Base-by-base conservation (phyloP, 192 early-diverging fungal species). In the Podila horticola region DNA sequence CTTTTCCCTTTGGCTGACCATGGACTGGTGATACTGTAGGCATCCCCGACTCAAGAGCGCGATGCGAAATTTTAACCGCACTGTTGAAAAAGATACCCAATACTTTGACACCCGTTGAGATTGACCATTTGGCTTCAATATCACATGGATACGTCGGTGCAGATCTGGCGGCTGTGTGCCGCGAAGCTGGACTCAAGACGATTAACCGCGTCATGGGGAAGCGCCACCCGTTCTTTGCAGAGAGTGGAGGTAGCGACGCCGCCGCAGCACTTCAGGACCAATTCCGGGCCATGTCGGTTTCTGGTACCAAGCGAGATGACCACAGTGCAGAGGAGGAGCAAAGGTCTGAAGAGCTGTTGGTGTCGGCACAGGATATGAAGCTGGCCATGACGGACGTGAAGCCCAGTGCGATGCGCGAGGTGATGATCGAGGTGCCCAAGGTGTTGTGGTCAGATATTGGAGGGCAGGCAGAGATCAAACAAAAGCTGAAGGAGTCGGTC, bases 141-240 rank as follows among this genome's bases (percentile, higher is more conserved):
- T 89, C 94, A 0, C 98, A 99, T 74, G 98, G 98, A 0, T 99
- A 93, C 82, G 97, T 99, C 65, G 98, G 98, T n/a, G 98, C 98
- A 5, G 98, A 99, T 84, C 71, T 99, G 24, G 93, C 95, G 4
- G 93, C 94, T 8, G 86, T 97, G 5, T 88, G 90, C 62, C 88
- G 94, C 22, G 97, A 99, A 68, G 96, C 97, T 5, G 98, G 95
- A 7, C 67, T 98, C 15, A 87, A 89, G 52, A 89, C 92, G 20
- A 93, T 99, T 28, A 85, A 93, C 69, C 74, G 88, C 29, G 75
- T 69, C 20, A 68, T 85, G 58, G 71, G 50, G 4, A 61, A 31
- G 33, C 22, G 22, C 8, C 52, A 55, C 17, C 52, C 52, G n/a
- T 55, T 55, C 17, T 55, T 55, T n/a, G 22, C 52, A 55, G 22